Evolutionary conservation across 169 alveolate species (phyloP).

Genomic region (Haemoproteus tartakovskyi): DNA sequence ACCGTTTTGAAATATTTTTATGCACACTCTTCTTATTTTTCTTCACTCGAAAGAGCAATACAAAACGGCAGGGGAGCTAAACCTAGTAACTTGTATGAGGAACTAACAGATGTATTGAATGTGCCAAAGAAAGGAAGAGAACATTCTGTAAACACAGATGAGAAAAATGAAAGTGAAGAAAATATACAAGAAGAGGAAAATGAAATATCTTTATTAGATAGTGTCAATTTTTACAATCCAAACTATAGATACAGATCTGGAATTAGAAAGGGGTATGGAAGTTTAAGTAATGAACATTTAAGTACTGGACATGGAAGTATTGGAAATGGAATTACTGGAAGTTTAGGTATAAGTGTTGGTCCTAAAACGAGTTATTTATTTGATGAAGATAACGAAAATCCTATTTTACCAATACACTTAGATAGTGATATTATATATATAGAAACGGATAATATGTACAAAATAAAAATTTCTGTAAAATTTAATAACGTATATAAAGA

Average conservation of each 20-base stretch:
- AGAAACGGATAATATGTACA: conserved; percentile 20
- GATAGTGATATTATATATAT: conserved; percentile 11
- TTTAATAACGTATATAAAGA: conserved; percentile 14
- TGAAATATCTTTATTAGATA: background rate
- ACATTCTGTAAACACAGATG: background rate
- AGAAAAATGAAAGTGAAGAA: background rate
- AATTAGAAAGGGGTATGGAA: no score
- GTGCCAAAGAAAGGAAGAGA: background rate
- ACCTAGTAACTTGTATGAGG: background rate
- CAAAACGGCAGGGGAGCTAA: no score
- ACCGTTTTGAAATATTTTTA: conserved; percentile 17
- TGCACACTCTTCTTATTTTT: no score
- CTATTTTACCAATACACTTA: conserved; percentile 10
- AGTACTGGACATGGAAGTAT: no score
- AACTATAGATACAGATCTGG: no score
- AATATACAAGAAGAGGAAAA: background rate
- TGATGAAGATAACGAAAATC: conserved; percentile 2
- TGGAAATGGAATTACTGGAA: no score
- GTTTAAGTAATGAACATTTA: no score
- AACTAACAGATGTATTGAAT: conserved; percentile 10
- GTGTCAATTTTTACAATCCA: background rate
- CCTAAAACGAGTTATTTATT: no score
- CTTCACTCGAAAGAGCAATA: no score
- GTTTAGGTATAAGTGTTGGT: no score
- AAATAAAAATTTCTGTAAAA: conserved; percentile 14